Evolutionary conservation across 805 yeast genomes (phyloP), one percentile per base, ranked within the genome.

Genomic region (Ogataea siamensis): DNA sequence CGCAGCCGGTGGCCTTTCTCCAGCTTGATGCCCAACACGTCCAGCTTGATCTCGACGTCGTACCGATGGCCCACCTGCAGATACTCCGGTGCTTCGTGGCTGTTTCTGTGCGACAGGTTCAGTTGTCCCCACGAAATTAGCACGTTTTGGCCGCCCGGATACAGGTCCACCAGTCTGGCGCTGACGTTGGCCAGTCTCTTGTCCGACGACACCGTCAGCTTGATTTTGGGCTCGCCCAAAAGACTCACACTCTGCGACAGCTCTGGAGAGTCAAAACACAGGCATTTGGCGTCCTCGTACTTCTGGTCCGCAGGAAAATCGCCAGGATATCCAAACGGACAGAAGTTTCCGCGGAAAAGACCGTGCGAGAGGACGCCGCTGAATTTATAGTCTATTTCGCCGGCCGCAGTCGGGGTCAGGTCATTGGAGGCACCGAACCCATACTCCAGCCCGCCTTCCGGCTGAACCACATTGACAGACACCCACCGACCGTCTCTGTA

Each of bases 101-200:
- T 64, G 16, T 67, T 57, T 37, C 66, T 58, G 49, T 68, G 72
- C 1, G 68, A 54, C 28, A 70, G 45, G 40, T 70, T 70, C 37
- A 68, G 48, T 43, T 65, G 67, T 12, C 74, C 74, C 74, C 75
- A 69, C 1, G 71, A 64, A n/a, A 70, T 48, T 28, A 70, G 49
- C 8, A 64, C 60, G 38, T 57, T 50, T n/a, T 62, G 62, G 13
- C 58, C 53, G 29, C 53, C 41, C 2, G 72, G 70, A 42, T 68
- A 58, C 14, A 69, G 34, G 46, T 69, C 74, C 19, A 63, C 63
- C 16, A 70, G 42, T 43, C 70, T 59, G 23, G 54, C 70, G 6
- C 68, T 62, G 5, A 67, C 27, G 32, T 65, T 66, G n/a, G 73
- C 72, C 17, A 63, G 42, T 31, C 55, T 54, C 32, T 59, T 59